Conservation (phyloP, 2,329 filamentous ascomycete species). For the Cladosporium cucumerinum region DNA sequence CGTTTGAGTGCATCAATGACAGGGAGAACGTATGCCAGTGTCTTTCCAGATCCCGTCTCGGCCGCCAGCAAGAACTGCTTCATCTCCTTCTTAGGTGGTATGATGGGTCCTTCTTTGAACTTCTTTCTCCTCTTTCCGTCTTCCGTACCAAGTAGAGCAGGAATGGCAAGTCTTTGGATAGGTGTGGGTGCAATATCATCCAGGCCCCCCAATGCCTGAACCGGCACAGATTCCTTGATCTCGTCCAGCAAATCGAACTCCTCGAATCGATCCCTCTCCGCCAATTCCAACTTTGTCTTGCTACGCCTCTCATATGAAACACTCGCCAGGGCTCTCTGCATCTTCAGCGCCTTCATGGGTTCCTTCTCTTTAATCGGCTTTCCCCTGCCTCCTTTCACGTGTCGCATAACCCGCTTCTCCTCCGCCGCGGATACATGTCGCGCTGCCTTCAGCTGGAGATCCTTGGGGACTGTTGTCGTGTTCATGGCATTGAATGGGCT, state of each 20-base stretch:
- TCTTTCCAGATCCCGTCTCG: constrained; percentile 97
- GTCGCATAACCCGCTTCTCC: constrained; percentile 50
- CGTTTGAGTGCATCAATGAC: constrained; percentile 80
- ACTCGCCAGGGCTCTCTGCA: constrained; percentile 76
- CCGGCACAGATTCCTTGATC: constrained; percentile 66
- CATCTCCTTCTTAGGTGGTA: constrained; percentile 37
- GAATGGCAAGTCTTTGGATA: constrained; percentile 84
- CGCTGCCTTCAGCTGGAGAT: constrained; percentile 20
- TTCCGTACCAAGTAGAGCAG: constrained; percentile 65
- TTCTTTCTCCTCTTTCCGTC: constrained; percentile 37
- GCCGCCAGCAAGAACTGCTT: constrained; percentile 80
- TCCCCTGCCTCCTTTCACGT: constrained; percentile 47
- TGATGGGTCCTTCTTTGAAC: constrained; percentile 23
- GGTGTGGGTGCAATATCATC: constrained; percentile 78
- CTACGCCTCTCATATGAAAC: constrained; percentile 69
- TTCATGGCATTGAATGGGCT: constrained; percentile 62
- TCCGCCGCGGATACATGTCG: constrained; percentile 39
- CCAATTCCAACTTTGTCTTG: constrained; percentile 59
- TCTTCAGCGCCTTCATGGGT: constrained; percentile 80
- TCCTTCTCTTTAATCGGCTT: constrained; percentile 48
- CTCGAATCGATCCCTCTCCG: constrained; percentile 72
- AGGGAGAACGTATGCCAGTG: constrained; percentile 84
- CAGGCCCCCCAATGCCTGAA: constrained; percentile 72
- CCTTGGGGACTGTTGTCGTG: constrained; percentile 39
- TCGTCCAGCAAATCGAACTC: constrained; percentile 71